Percentiles rank a stretch among this genome's conserved stretches.
Evolutionary conservation across 2,329 filamentous ascomycete genomes (phyloP).

Genomic region (Aspergillus novofumigatus): DNA sequence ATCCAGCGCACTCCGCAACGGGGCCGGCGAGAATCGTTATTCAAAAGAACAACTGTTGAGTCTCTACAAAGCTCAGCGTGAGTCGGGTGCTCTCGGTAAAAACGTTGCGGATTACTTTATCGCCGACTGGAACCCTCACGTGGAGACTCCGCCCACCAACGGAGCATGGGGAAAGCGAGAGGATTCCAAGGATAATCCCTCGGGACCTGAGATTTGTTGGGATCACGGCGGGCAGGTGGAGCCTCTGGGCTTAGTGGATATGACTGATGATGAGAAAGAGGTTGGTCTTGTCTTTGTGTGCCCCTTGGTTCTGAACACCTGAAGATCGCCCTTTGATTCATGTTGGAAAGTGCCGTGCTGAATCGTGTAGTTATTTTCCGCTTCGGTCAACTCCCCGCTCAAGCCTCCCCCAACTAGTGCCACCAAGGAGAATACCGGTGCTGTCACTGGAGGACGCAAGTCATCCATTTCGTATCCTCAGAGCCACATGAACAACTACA

Average conservation of each 20-base stretch:
- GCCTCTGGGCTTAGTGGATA: constrained; percentile 68
- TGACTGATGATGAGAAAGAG: constrained; percentile 66
- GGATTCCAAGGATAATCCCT: constrained; percentile 68
- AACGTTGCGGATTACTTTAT: constrained; percentile 66
- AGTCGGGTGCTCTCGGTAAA: constrained; percentile 52
- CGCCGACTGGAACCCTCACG: constrained; percentile 73
- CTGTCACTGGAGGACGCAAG: constrained; percentile 62
- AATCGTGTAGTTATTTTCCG: constrained; percentile 64
- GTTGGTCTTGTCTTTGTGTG: constrained; percentile 36
- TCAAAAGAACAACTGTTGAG: constrained; percentile 74
- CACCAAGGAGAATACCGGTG: constrained; percentile 51
- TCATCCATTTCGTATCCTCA: constrained; percentile 69
- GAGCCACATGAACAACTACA: constrained; percentile 60
- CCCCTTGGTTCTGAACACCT: not conserved
- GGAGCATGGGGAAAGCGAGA: constrained; percentile 72
- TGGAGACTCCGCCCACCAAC: constrained; percentile 59
- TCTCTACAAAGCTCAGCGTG: constrained; percentile 61
- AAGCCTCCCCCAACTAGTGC: constrained; percentile 72
- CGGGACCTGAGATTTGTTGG: constrained; percentile 92
- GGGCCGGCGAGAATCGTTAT: constrained; percentile 60
- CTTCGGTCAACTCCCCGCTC: constrained; percentile 88
- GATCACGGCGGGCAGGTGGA: constrained; percentile 65
- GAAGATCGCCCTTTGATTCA: not conserved
- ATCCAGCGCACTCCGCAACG: constrained; percentile 48
- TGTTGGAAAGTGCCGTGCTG: constrained; percentile 15